Evolutionary conservation across 2,329 filamentous ascomycete genomes (phyloP).

Genomic region (Xylaria sp.): DNA sequence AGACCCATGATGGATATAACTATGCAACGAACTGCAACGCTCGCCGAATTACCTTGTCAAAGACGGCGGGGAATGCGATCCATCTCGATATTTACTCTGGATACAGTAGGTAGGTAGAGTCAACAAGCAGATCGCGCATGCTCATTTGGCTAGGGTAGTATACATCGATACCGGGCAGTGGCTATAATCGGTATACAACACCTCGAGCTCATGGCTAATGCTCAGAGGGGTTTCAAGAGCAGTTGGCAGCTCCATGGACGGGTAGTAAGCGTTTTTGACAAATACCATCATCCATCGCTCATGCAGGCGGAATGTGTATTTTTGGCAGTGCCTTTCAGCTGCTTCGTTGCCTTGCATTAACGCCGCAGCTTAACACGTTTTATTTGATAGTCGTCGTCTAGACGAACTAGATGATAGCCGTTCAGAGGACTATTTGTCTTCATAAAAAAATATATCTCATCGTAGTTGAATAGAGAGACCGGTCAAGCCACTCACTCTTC

Average conservation of each 20-base stretch:
- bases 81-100: not conserved
- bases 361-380: slow-evolving; percentile 3
- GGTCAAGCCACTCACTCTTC: not conserved
- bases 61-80: not conserved
- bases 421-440: not conserved
- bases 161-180: not conserved
- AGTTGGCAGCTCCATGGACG: slow-evolving; percentile 3
- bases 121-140: not conserved
- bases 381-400: not conserved
- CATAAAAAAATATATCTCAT: not conserved
- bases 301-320: slow-evolving; percentile 29
- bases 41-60: slow-evolving; percentile 2
- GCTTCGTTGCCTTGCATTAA: slow-evolving; percentile 15
- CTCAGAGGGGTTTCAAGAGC: slow-evolving; percentile 13
- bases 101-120: not conserved
- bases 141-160: slow-evolving; percentile 11
- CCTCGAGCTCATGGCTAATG: slow-evolving; percentile 1
- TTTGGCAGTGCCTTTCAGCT: slow-evolving; percentile 29
- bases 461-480: not conserved
- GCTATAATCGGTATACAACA: slow-evolving; percentile 1
- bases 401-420: not conserved
- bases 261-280: slow-evolving; percentile 37
- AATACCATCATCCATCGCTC: slow-evolving; percentile 22
- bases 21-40: not conserved
- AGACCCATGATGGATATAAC: slow-evolving; percentile 5